Percentiles rank a stretch among this genome's conserved stretches.
Conservation (phyloP, 768 basidiomycete species). For the Termitomyces sp. region DNA sequence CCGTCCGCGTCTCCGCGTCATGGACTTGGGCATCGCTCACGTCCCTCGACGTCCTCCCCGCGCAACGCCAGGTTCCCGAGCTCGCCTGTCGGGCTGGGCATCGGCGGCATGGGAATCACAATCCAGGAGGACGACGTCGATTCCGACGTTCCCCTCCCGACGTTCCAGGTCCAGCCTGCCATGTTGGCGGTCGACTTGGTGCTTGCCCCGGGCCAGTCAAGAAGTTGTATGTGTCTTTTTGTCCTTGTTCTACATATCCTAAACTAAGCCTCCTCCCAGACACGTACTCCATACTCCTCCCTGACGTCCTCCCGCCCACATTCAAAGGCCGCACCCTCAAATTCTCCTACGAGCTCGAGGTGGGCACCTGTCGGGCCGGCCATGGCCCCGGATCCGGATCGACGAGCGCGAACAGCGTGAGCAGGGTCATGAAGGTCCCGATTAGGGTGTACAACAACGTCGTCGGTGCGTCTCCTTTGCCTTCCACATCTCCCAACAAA, state of each 20-base stretch:
- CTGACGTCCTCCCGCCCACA: slow-evolving; percentile 81
- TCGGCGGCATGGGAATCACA: slow-evolving; percentile 10
- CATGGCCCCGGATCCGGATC: slow-evolving; percentile 23
- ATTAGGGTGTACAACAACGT: slow-evolving; percentile 89
- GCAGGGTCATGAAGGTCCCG: slow-evolving; percentile 85
- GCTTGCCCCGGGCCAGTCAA: slow-evolving; percentile 78
- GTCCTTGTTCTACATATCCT: neutral
- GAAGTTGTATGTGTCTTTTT: slow-evolving; percentile 57
- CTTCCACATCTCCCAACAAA: no score
- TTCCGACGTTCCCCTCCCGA: slow-evolving; percentile 67
- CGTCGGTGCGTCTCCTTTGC: slow-evolving; percentile 42
- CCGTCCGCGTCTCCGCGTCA: no score
- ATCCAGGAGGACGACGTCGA: slow-evolving; percentile 41
- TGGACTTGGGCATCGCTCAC: neutral
- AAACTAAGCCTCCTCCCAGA: slow-evolving; percentile 38
- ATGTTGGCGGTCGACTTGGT: slow-evolving; percentile 87
- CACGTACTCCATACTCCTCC: slow-evolving; percentile 72
- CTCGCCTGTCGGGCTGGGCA: neutral
- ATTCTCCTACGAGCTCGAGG: slow-evolving; percentile 87
- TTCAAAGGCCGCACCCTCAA: slow-evolving; percentile 78
- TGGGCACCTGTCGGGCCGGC: slow-evolving; percentile 76
- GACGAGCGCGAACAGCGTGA: slow-evolving; percentile 37
- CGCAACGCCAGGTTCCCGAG: neutral
- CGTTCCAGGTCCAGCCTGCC: slow-evolving; percentile 77
- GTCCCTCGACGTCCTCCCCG: neutral